Percentiles rank a stretch among this genome's conserved stretches.
phyloP scores from a whole-genome alignment of 495 filamentous ascomycete species.

The Trichoderma gamsii region DNA sequence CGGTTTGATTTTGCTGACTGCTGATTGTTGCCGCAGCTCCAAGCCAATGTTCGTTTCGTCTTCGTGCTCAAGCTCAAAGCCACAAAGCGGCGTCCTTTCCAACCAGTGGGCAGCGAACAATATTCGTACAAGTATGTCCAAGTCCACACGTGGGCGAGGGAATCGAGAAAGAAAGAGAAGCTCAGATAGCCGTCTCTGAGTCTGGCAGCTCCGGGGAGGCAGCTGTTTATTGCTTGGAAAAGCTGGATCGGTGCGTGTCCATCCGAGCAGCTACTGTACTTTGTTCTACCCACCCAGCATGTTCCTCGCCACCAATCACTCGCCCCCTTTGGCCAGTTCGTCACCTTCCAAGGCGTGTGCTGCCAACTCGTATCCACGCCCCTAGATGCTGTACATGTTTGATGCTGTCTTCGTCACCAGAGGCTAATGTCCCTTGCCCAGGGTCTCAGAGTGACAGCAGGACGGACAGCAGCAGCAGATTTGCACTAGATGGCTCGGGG shows the following conservation, averaged over 20 bases:
- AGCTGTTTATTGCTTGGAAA: slow-evolving; percentile 4
- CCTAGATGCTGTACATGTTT: slow-evolving; percentile 4
- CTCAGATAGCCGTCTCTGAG: neutral
- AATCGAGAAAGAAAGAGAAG: neutral
- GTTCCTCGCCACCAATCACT: slow-evolving; percentile 12
- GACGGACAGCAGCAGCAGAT: neutral
- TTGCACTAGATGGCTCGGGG: neutral
- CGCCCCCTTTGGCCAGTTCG: neutral
- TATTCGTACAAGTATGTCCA: neutral
- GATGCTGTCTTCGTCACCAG: neutral
- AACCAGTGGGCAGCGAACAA: neutral
- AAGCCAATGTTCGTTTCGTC: too few species aligned
- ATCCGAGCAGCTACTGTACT: neutral
- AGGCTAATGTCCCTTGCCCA: neutral
- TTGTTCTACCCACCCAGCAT: slow-evolving; percentile 7
- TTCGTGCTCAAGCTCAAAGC: neutral
- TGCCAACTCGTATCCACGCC: slow-evolving; percentile 5
- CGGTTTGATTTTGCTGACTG: too few species aligned
- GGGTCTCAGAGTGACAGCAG: slow-evolving; percentile 3
- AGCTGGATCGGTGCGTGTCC: neutral
- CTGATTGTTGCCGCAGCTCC: too few species aligned
- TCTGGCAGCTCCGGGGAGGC: slow-evolving; percentile 1
- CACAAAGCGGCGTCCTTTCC: neutral
- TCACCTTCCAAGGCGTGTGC: slow-evolving; percentile 7
- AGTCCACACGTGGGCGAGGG: neutral